Conservation (phyloP, 148 eudicot species). For the Persicaria tinctoria region DNA sequence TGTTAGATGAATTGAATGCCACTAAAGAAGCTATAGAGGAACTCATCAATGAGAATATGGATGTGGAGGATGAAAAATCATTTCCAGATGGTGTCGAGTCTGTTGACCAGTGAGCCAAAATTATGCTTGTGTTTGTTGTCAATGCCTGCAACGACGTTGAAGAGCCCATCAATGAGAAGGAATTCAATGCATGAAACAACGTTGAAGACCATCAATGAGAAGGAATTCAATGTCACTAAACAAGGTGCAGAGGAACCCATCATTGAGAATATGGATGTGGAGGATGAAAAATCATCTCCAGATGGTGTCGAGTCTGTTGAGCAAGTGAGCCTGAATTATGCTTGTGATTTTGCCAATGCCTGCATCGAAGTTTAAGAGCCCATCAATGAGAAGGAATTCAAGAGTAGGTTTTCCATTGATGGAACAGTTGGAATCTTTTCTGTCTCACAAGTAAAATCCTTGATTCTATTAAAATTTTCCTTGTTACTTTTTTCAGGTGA, state of each 20-base stretch:
- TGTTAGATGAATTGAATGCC: constrained; percentile 10
- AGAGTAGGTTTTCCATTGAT: neutral
- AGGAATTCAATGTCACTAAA: constrained; percentile 7
- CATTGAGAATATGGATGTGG: neutral
- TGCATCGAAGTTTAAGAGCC: neutral
- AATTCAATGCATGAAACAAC: no score
- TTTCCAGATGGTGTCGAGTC: neutral
- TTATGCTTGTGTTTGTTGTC: neutral
- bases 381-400: constrained; percentile 1
- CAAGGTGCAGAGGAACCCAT: constrained; percentile 19
- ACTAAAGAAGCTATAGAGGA: constrained; percentile 16
- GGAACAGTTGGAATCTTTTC: neutral
- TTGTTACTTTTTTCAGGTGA: no score
- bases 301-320: no score
- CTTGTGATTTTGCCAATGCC: neutral
- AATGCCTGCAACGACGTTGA: neutral
- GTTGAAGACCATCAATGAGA: no score
- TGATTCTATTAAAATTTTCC: neutral
- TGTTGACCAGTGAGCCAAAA: neutral
- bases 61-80: neutral
- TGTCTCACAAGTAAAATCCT: neutral
- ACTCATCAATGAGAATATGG: constrained; percentile 4
- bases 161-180: neutral
- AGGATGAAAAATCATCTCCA: neutral
- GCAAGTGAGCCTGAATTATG: neutral